Conservation (phyloP, 169 alveolate species). For the Amoebophrya sp. region DNA sequence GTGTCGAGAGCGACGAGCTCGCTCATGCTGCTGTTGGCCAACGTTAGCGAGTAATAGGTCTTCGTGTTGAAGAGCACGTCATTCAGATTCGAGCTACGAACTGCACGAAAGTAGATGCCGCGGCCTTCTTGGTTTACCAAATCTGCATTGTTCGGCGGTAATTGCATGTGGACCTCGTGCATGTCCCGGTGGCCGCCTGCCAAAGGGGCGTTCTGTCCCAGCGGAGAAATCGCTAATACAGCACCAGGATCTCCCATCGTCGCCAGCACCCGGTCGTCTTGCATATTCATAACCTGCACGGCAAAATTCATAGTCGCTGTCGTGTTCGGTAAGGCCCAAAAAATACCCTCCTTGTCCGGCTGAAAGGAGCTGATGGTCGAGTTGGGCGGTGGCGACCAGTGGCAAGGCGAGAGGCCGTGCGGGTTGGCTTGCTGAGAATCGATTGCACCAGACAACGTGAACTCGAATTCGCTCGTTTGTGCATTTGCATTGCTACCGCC, state of each 20-base stretch:
- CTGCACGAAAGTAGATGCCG: background rate
- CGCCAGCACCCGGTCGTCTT: background rate
- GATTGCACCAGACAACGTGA: background rate
- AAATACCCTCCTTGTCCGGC: background rate
- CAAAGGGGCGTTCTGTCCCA: no score
- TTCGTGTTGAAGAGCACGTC: background rate
- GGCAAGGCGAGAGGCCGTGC: background rate
- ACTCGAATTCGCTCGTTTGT: background rate
- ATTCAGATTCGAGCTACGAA: background rate
- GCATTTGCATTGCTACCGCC: background rate
- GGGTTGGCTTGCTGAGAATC: background rate
- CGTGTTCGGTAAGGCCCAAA: no score
- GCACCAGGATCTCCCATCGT: background rate
- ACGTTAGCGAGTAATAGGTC: background rate
- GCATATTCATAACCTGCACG: background rate
- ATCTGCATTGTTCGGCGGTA: background rate
- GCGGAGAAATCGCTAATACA: background rate
- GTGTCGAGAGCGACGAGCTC: background rate
- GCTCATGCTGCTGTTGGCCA: background rate
- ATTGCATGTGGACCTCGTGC: background rate
- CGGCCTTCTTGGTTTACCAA: background rate
- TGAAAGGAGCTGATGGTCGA: background rate
- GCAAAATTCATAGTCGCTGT: no score
- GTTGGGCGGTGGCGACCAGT: background rate
- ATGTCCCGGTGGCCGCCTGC: background rate